Base-by-base conservation (phyloP, 2,329 filamentous ascomycete species). In the Trichoderma gracile region DNA sequence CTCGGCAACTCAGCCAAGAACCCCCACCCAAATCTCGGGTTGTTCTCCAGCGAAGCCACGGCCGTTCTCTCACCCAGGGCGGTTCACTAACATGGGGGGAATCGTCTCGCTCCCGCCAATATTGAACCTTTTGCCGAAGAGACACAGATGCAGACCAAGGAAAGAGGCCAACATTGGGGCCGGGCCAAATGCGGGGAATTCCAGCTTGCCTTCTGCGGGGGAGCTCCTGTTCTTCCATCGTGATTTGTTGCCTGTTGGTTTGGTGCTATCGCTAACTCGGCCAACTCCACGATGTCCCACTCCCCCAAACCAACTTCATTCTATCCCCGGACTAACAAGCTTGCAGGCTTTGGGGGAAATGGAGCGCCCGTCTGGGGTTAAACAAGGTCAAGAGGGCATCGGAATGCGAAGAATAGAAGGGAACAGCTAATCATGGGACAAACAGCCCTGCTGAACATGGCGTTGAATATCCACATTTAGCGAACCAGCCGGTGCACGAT, bases 1-100 rank as follows among this genome's bases (percentile, higher is more conserved):
- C 27, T 62, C 59, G 59, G 59, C 59, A 62, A 62, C 21, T 19
- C 40, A 46, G 58, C 49, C 25, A 54, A 46, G 19, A 30, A 49
- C 45, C 56, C 45, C 56, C 56, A 38, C 45, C 49, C 43, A 12
- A 25, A 40, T 33, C 33, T 62, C 49, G 59, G 59, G 40, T 27
- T 62, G 49, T 27, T 38, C 25, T 53, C 19, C 42, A 54, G 59
- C 59, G 59, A 62, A 23, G 49, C 19, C 15, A 43, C 19, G 43
- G 43, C 27, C 46, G 45, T 45, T 45, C 23, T 59, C 49, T 19
- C 9, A 30, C 45, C 27, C 46, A 57, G 33, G 12, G 33, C 2
- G 33, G 30, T 10, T 38, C 33, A 38, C 33, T 38, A 38, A 38
- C 12, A 38, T 12, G 10, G 12, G 12, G 33, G 46, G 23, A 9